These are phyloP conservation scores for Senna tora DNA, from an alignment of 306 rosid species.

Conservation along the genomic window DNA sequence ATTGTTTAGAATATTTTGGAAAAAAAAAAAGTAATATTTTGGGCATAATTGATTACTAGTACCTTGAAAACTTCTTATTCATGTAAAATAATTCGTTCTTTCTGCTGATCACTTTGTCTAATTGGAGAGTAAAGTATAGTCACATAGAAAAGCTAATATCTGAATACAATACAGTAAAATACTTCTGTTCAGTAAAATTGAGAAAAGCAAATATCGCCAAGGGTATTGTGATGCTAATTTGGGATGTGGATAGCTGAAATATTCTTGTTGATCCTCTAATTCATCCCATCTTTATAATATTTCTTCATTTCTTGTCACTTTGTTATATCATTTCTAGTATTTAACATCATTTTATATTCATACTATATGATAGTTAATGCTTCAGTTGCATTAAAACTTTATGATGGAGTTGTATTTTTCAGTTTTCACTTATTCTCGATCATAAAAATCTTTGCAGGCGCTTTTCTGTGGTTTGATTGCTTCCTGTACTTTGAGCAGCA, in stretches of 20 bases:
- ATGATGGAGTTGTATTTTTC: background rate
- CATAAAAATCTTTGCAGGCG: slow-evolving; percentile 42
- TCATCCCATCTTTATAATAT: background rate
- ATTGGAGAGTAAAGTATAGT: background rate
- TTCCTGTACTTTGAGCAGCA: slow-evolving; percentile 34
- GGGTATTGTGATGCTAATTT: background rate
- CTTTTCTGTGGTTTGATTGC: slow-evolving; percentile 29
- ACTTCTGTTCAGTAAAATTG: background rate
- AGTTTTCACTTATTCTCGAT: slow-evolving; percentile 24
- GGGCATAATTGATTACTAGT: background rate
- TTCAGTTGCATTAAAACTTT: background rate
- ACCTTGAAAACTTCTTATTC: background rate
- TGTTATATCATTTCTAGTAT: background rate
- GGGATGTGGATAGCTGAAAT: background rate
- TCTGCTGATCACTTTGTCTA: background rate
- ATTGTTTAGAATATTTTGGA: background rate
- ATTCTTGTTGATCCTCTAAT: background rate
- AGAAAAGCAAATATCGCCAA: background rate
- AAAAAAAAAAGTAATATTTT: background rate
- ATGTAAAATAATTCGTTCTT: background rate
- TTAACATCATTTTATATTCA: slow-evolving; percentile 1
- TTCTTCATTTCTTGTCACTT: background rate
- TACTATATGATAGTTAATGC: slow-evolving; percentile 1
- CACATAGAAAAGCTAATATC: background rate
- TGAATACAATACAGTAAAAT: background rate